Percentiles rank a stretch among this genome's conserved stretches.
These are phyloP conservation scores for Aureobasidium sp. DNA, from an alignment of 2,329 filamentous ascomycete genomes.

Conservation along the genomic window DNA sequence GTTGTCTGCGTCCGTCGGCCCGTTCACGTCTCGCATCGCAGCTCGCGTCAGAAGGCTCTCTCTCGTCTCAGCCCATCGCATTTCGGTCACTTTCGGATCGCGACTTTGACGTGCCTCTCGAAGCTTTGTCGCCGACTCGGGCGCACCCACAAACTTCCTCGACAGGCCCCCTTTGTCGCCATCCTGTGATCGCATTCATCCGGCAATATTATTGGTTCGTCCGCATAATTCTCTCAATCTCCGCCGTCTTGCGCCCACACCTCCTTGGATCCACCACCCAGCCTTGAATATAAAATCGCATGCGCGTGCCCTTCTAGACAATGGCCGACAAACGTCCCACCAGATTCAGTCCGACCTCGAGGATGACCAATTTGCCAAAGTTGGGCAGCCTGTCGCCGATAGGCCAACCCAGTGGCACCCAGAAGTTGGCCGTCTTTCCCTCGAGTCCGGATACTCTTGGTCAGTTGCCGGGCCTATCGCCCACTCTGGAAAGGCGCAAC, in stretches of 20 bases:
- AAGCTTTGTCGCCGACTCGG: constrained; percentile 1
- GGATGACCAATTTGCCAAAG: background rate
- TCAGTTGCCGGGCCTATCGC: constrained; percentile 35
- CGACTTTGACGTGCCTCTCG: constrained; percentile 4
- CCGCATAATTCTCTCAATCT: background rate
- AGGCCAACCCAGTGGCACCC: background rate
- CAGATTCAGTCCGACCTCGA: constrained; percentile 8
- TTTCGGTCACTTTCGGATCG: constrained; percentile 9
- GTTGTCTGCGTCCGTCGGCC: background rate
- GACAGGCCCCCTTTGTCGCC: background rate
- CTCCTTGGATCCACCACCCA: background rate
- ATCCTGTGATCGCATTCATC: background rate
- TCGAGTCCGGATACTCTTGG: background rate
- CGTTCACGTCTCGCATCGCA: background rate
- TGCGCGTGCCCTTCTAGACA: constrained; percentile 3
- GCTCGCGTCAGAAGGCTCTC: constrained; percentile 2
- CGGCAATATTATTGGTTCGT: background rate
- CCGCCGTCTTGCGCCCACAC: background rate
- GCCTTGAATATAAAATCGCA: background rate
- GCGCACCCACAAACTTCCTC: background rate
- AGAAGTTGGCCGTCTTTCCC: constrained; percentile 18
- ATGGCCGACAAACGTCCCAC: constrained; percentile 10
- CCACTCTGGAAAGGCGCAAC: constrained; percentile 35
- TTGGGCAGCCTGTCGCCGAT: background rate
- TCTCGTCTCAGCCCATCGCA: constrained; percentile 1